Conservation (phyloP, 192 early-diverging fungal species). For the Umbelopsis ramanniana region DNA sequence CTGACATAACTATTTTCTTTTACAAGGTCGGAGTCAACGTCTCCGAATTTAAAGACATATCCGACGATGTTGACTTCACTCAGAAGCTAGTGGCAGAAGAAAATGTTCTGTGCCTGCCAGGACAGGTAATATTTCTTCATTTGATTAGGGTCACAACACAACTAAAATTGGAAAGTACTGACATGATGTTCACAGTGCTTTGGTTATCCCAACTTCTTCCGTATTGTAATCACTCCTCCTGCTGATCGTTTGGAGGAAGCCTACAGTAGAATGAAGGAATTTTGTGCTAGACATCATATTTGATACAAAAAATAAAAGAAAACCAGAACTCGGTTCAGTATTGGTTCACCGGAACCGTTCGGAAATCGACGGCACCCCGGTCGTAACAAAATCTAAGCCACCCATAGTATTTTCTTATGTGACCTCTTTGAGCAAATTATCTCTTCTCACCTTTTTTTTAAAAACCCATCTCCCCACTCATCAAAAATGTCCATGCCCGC, state of each 20-base stretch:
- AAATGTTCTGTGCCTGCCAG: slow-evolving; percentile 83
- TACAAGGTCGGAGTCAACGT: slow-evolving; percentile 63
- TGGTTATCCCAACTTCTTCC: slow-evolving; percentile 76
- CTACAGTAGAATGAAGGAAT: slow-evolving; percentile 74
- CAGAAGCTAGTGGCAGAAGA: slow-evolving; percentile 83
- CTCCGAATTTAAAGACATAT: slow-evolving; percentile 70
- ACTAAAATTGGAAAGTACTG: too few species aligned
- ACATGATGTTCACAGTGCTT: slow-evolving; percentile 56
- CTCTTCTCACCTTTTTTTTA: slow-evolving; percentile 1
- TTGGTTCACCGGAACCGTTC: slow-evolving; percentile 4
- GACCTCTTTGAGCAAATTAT: slow-evolving; percentile 2
- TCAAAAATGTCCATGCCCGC: slow-evolving; percentile 15
- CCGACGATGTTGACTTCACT: slow-evolving; percentile 80
- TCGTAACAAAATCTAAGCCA: slow-evolving; percentile 18
- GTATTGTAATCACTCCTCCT: slow-evolving; percentile 84
- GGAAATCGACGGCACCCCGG: background rate
- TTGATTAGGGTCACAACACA: background rate
- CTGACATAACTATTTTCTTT: slow-evolving; percentile 12
- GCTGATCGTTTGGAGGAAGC: slow-evolving; percentile 73
- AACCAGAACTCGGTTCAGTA: background rate
- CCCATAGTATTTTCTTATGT: slow-evolving; percentile 5
- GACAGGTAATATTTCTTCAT: slow-evolving; percentile 50
- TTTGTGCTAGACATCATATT: slow-evolving; percentile 74
- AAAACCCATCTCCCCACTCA: slow-evolving; percentile 19
- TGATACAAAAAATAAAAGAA: too few species aligned